phyloP scores from a whole-genome alignment of 1,284 basidiomycete species.

The Dichomitus squalens region DNA sequence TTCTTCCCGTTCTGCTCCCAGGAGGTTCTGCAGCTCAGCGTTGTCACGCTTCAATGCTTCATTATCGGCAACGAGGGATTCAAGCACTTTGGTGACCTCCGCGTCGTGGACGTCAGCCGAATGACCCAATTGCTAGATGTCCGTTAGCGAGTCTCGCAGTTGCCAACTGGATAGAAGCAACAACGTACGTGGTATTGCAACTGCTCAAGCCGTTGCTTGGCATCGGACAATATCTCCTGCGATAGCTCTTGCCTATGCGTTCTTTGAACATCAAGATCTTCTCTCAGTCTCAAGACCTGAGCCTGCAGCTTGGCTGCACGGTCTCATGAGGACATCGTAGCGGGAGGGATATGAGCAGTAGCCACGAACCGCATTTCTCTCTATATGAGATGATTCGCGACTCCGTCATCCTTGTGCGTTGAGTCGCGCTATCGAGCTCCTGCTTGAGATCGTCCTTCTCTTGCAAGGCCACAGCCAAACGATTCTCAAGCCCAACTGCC shows the following conservation, averaged over 20 bases:
- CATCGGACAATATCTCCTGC: conserved; percentile 72
- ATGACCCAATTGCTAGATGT: conserved; percentile 44
- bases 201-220: conserved; percentile 64
- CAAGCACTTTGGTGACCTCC: conserved; percentile 71
- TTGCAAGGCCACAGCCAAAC: conserved; percentile 59
- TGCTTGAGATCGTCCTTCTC: conserved; percentile 88
- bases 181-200: conserved; percentile 57
- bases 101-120: conserved; percentile 48
- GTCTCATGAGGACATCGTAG: neutral
- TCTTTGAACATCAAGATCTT: conserved; percentile 67
- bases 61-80: conserved; percentile 83
- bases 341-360: neutral
- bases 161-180: neutral
- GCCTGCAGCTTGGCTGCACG: conserved; percentile 69
- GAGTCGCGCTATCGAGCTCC: conserved; percentile 75
- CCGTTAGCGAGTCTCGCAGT: neutral
- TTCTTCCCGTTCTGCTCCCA: conserved; percentile 80
- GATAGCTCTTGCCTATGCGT: conserved; percentile 72
- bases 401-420: conserved; percentile 74
- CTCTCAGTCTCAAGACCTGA: conserved; percentile 65
- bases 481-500: conserved; percentile 69
- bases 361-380: conserved; percentile 50
- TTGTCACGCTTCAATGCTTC: conserved; percentile 82
- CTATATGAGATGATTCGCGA: conserved; percentile 62
- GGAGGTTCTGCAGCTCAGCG: conserved; percentile 71